Evolutionary conservation across 1,284 basidiomycete genomes (phyloP).

Genomic region (Ceratobasidium sp.): DNA sequence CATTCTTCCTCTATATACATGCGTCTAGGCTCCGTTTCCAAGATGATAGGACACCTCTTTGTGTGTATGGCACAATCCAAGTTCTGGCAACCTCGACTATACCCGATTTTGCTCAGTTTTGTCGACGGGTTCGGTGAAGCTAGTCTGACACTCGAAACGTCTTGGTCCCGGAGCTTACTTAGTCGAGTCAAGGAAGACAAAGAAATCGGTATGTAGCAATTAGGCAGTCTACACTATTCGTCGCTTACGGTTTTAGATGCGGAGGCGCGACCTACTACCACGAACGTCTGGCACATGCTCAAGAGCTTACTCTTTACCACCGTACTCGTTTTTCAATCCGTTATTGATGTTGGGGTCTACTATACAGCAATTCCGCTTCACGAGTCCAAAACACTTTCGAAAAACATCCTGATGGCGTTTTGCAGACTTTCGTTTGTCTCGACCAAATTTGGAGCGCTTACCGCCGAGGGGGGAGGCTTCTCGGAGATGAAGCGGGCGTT

Average conservation of each 20-base stretch:
- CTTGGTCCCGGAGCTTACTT: constrained; percentile 32
- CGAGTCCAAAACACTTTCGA: constrained; percentile 8
- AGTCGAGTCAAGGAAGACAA: constrained; percentile 29
- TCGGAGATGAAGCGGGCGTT: constrained; percentile 41
- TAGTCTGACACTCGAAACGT: constrained; percentile 13
- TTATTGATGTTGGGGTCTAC: constrained; percentile 34
- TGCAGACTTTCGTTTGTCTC: constrained; percentile 40
- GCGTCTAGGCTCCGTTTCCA: constrained; percentile 17
- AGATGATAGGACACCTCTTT: constrained; percentile 8
- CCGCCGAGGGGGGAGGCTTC: constrained; percentile 39
- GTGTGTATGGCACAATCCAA: constrained; percentile 32
- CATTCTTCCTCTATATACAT: constrained; percentile 9
- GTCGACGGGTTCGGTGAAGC: background rate
- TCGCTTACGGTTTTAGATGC: background rate
- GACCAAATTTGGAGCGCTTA: constrained; percentile 39
- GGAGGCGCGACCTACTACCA: constrained; percentile 13
- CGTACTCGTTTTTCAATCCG: constrained; percentile 37
- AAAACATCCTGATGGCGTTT: constrained; percentile 30
- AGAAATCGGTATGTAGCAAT: constrained; percentile 10
- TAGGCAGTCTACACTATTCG: background rate
- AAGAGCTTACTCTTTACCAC: constrained; percentile 41
- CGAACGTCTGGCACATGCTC: constrained; percentile 38
- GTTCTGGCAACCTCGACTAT: constrained; percentile 20
- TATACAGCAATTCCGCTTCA: background rate
- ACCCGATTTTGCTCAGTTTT: background rate